Base-by-base conservation (phyloP, 306 rosid species). In the Vicia sativa region DNA sequence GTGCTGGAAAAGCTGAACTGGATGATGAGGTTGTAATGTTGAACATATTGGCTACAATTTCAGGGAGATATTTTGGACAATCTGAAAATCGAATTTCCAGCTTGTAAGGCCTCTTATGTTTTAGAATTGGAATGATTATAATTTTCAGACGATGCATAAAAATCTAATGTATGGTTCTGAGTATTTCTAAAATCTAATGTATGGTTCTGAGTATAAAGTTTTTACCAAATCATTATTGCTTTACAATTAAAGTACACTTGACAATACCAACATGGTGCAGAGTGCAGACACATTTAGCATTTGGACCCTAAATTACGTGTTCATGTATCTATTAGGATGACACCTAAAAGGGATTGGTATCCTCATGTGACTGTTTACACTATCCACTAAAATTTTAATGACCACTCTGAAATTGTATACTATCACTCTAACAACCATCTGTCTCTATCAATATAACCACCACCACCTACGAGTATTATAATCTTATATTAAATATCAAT, bases 11-110 rank as follows among this genome's bases (percentile, higher is more conserved):
- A 82, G 48, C 77, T 35, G 82, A 67, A 16, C 74, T 76, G 2
- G 95, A 90, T 18, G 95, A 88, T 0, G 90, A 93, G 85, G 84
- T 81, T 53, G 77, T 82, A 29, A 88, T 88, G 97, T 72, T 90
- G 71, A 93, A 88, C 62, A 85, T 93, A 74, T 80, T 93, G 29
- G 79, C 83, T 72, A 77, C 92, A 15, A 78, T 93, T 74, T 76
- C 90, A 0, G 97, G 97, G 5, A 82, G 80, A 82, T 90, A 81
- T 78, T 93, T 86, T 21, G 96, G 95, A 75, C 99, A 90, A 75
- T 82, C 87, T 50, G 83, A 79, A 57, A 61, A 18, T 63, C 74
- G 68, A 74, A 21, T 60, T 38, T 14, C 52, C 31, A 21, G 14
- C 38, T 16, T 14, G 39, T n/a, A 68, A 26, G 61, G 13, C 9